Conservation (phyloP, 257 asterid genomes). For the Scutellaria barbata region DNA sequence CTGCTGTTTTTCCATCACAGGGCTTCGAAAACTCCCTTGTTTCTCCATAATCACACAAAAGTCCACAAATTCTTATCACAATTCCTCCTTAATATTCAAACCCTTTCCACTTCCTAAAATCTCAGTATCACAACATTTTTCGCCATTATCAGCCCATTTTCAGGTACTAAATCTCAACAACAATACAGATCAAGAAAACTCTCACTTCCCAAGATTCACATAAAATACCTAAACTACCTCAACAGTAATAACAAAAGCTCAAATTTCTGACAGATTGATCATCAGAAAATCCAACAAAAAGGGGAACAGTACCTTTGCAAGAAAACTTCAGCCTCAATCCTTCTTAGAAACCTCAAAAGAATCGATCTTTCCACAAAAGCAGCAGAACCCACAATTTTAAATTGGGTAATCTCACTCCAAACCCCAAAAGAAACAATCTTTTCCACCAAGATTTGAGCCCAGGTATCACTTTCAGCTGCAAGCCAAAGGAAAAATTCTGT, state of each 20-base stretch:
- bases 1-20: conserved; percentile 68
- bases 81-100: conserved; percentile 15
- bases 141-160: conserved; percentile 38
- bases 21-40: conserved; percentile 57
- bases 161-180: conserved; percentile 15
- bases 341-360: conserved; percentile 25
- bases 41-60: conserved; percentile 58
- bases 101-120: conserved; percentile 25
- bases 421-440: conserved; percentile 33
- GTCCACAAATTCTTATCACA: conserved; percentile 23
- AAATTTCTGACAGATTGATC: conserved; percentile 24
- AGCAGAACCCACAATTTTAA: conserved; percentile 33
- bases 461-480: conserved; percentile 35
- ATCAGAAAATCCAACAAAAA: conserved; percentile 14
- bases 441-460: conserved; percentile 23
- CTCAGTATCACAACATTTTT: conserved; percentile 34
- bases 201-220: neutral
- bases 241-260: conserved; percentile 15
- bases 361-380: conserved; percentile 21
- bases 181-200: conserved; percentile 4
- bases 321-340: conserved; percentile 31
- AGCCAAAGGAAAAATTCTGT: conserved; percentile 34
- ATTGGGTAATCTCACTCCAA: conserved; percentile 26
- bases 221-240: neutral
- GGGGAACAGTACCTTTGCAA: conserved; percentile 32